phyloP scores from a whole-genome alignment of 1,284 basidiomycete species.

The Austroboletus novae-zelandiae region DNA sequence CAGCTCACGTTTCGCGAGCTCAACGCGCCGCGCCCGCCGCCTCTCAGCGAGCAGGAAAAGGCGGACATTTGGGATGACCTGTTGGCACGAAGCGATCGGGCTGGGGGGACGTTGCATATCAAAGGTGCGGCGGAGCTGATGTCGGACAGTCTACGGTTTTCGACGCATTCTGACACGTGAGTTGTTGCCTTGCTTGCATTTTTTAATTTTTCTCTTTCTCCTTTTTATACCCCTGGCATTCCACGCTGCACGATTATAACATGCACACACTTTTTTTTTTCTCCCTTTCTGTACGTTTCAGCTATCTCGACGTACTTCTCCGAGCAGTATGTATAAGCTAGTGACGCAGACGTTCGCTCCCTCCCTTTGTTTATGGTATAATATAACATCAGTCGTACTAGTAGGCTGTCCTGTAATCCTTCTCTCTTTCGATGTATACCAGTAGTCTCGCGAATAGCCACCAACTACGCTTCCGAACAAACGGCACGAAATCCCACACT shows the following conservation, averaged over 20 bases:
- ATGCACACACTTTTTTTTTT: neutral
- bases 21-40: conserved; percentile 30
- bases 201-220: neutral
- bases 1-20: conserved; percentile 53
- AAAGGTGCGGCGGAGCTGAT: conserved; percentile 38
- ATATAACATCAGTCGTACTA: too few species aligned
- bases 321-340: neutral
- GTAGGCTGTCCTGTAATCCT: too few species aligned
- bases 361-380: neutral
- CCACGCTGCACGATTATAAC: neutral
- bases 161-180: conserved; percentile 23
- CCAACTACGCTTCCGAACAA: too few species aligned
- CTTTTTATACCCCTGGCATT: neutral
- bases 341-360: neutral
- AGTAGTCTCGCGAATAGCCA: too few species aligned
- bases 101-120: conserved; percentile 68
- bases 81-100: conserved; percentile 57
- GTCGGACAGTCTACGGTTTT: conserved; percentile 45
- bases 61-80: conserved; percentile 66
- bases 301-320: neutral
- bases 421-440: too few species aligned
- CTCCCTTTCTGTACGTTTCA: neutral
- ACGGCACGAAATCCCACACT: too few species aligned
- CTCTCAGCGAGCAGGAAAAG: conserved; percentile 64
- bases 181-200: neutral